Percentiles rank a stretch among this genome's conserved stretches.
phyloP scores from a whole-genome alignment of 441 rosid genomes.

The Biscutella laevigata region DNA sequence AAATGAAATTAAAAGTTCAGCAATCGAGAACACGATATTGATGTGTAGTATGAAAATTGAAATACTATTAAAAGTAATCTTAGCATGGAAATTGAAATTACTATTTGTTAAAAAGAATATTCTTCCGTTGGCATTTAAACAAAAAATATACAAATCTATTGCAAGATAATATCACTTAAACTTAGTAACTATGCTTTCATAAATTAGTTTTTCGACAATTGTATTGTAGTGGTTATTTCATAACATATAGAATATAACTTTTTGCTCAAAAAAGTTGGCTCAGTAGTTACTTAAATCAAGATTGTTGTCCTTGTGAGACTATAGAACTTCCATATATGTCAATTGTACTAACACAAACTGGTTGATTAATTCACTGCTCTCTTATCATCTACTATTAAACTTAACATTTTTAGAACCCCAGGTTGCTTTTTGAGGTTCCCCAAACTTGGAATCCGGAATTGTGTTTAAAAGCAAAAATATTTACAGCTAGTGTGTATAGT shows the following conservation, averaged over 20 bases:
- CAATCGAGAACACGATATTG: too few species aligned
- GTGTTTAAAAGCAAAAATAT: background rate
- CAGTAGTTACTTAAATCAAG: slow-evolving; percentile 14
- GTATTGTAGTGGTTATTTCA: too few species aligned
- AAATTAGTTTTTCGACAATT: background rate
- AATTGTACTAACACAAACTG: slow-evolving; percentile 10
- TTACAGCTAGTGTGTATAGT: too few species aligned
- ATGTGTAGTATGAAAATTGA: too few species aligned
- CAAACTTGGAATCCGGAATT: slow-evolving; percentile 17
- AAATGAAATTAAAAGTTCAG: too few species aligned
- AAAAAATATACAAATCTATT: too few species aligned
- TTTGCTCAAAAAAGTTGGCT: slow-evolving; percentile 2
- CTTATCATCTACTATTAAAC: too few species aligned
- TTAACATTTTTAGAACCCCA: background rate
- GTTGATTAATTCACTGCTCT: background rate
- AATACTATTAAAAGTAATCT: too few species aligned
- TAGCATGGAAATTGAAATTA: too few species aligned
- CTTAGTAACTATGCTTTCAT: background rate
- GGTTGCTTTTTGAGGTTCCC: slow-evolving; percentile 17
- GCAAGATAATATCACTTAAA: background rate
- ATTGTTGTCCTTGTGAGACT: slow-evolving; percentile 11
- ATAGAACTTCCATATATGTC: slow-evolving; percentile 4
- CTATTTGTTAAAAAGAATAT: too few species aligned
- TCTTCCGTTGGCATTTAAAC: too few species aligned
- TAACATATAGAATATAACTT: background rate